Evolutionary conservation across 208 protist genomes (phyloP), one percentile per base, ranked within the genome.

Genomic region (Wallacemonas rigidus): DNA sequence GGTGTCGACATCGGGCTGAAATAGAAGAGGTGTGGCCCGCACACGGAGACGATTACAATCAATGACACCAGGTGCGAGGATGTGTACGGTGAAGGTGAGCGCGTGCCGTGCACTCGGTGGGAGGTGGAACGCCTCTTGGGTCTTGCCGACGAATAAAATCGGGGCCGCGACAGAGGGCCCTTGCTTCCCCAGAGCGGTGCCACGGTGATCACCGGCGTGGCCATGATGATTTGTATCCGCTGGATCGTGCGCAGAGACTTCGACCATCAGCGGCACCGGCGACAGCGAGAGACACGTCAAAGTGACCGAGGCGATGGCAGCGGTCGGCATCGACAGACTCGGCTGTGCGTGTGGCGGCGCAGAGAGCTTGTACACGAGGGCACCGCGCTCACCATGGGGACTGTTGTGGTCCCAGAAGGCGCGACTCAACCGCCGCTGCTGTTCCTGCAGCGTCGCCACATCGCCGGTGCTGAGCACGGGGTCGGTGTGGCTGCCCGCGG

Each of bases 91-190:
- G 53, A 95, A 90, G 7, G 54, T 41, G 45, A 95, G 69, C 45
- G 75, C 74, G 65, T 90, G 72, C 35, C 56, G 82, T 11, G 88
- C 81, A 48, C 89, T 84, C 2, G 90, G 90, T 58, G 89, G 69
- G 36, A 95, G 77, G 35, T 92, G 54, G 70, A 95, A 95, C 26
- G 61, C 69, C 69, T 82, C 77, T 11, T 57, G 55, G 3, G 86
- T 90, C 67, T 88, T 91, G 15, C 87, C 87, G 9, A 92, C 83
- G 83, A 91, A 91, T 14, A 82, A 39, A 5, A 93, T 38, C 12
- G 87, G 76, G 6, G 72, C 41, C n/a, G 12, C 45, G 8, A 50
- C 45, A 12, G 45, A 50, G 26, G 26, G 26, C 26, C 26, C 26
- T 26, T 26, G 26, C 26, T 26, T 26, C 26, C 26, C 26, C 26